Conservation (phyloP, 2,329 filamentous ascomycete genomes). For the Colletotrichum sojae region DNA sequence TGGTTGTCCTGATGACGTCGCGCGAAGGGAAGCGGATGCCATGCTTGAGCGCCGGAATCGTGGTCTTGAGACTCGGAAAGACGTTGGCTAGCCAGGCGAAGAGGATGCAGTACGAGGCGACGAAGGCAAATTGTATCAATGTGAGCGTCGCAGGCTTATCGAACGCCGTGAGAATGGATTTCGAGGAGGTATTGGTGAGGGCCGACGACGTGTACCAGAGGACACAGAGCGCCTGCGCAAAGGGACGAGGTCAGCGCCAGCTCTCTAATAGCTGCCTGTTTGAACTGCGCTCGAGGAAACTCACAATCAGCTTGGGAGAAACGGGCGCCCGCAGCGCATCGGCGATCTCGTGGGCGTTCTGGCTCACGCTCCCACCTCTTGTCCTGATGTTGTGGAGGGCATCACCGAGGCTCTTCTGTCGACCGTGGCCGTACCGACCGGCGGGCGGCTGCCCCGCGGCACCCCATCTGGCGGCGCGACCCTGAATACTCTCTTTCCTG, state of each 20-base stretch:
- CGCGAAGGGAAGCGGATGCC: conserved; percentile 85
- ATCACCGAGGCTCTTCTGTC: conserved; percentile 90
- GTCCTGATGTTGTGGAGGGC: conserved; percentile 87
- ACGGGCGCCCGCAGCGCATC: conserved; percentile 92
- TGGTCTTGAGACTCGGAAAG: conserved; percentile 78
- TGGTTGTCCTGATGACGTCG: conserved; percentile 86
- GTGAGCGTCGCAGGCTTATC: conserved; percentile 93
- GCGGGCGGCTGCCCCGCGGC: conserved; percentile 36
- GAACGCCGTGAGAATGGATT: conserved; percentile 94
- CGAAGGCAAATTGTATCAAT: conserved; percentile 92
- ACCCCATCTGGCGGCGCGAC: conserved; percentile 50
- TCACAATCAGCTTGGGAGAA: conserved; percentile 89
- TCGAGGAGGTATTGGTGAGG: conserved; percentile 96
- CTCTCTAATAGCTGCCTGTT: neutral
- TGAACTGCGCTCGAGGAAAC: conserved; percentile 44
- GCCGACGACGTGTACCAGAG: conserved; percentile 97
- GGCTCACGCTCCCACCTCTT: conserved; percentile 87
- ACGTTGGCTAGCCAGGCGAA: conserved; percentile 81
- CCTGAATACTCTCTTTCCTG: conserved; percentile 69
- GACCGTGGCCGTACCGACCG: conserved; percentile 65
- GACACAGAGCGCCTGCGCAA: conserved; percentile 80
- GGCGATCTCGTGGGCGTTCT: conserved; percentile 94
- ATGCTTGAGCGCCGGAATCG: conserved; percentile 84
- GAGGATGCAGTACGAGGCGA: conserved; percentile 88
- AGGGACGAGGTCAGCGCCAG: conserved; percentile 24